Evolutionary conservation across 2,329 filamentous ascomycete genomes (phyloP).

Genomic region (Penicillium corylophilum): DNA sequence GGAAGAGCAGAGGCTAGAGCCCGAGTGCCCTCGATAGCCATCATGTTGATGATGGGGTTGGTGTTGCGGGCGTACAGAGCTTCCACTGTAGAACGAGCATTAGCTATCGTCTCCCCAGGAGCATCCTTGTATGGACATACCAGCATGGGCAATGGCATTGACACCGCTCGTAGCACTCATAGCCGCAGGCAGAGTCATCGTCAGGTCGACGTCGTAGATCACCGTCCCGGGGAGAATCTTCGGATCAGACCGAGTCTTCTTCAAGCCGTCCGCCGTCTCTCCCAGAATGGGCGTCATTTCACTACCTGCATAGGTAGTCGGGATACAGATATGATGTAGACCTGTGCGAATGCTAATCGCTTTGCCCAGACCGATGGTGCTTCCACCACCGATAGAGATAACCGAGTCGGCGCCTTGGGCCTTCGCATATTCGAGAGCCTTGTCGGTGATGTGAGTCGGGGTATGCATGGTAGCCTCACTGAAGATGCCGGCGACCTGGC

Average conservation of each 20-base stretch:
- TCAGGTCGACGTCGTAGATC: constrained; percentile 65
- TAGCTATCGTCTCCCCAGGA: neutral
- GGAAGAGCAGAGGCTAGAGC: constrained; percentile 57
- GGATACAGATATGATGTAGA: constrained; percentile 59
- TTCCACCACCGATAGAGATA: constrained; percentile 62
- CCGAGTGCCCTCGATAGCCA: constrained; percentile 59
- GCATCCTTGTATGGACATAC: constrained; percentile 27
- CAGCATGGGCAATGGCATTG: constrained; percentile 65
- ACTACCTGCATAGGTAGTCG: constrained; percentile 62
- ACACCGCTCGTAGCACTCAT: constrained; percentile 61
- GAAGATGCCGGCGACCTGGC: constrained; percentile 53
- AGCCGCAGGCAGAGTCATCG: constrained; percentile 55
- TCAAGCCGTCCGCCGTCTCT: constrained; percentile 58
- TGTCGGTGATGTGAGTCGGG: constrained; percentile 57
- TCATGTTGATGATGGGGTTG: constrained; percentile 59
- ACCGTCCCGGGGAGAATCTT: constrained; percentile 61
- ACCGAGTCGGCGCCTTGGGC: constrained; percentile 53
- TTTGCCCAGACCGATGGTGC: constrained; percentile 63
- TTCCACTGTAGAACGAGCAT: constrained; percentile 48
- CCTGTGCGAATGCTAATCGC: constrained; percentile 55
- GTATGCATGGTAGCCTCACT: constrained; percentile 63
- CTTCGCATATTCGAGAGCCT: constrained; percentile 52
- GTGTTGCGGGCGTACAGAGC: constrained; percentile 62
- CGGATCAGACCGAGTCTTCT: constrained; percentile 58
- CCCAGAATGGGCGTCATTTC: constrained; percentile 67